phyloP scores from a whole-genome alignment of 2,329 filamentous ascomycete genomes.

The Akanthomyces uredinophilus region DNA sequence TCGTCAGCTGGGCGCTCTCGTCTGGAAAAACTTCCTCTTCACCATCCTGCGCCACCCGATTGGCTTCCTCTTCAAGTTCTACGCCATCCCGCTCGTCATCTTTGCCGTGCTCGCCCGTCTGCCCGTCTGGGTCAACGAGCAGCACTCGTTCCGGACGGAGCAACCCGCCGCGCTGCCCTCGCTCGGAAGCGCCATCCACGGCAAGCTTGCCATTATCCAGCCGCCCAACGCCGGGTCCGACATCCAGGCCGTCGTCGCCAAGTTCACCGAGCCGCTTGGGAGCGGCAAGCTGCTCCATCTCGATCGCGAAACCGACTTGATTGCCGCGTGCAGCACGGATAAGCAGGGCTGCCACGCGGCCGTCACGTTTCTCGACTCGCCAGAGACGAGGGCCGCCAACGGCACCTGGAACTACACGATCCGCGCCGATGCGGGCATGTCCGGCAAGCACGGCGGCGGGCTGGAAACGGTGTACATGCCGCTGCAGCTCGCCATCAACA shows the following conservation, averaged over 20 bases:
- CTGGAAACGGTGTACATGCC: constrained; percentile 28
- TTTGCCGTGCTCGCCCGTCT: constrained; percentile 26
- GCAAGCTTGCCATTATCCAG: constrained; percentile 24
- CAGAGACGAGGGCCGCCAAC: constrained; percentile 20
- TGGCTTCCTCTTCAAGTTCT: constrained; percentile 22
- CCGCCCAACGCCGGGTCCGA: constrained; percentile 21
- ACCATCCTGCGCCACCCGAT: constrained; percentile 21
- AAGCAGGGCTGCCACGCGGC: constrained; percentile 26
- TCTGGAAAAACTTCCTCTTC: constrained; percentile 23
- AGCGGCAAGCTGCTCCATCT: constrained; percentile 16
- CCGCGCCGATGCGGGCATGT: constrained; percentile 20
- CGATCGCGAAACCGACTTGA: constrained; percentile 19
- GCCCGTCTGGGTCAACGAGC: constrained; percentile 20
- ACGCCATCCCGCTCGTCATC: constrained; percentile 25
- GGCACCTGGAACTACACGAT: constrained; percentile 27
- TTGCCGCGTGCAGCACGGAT: constrained; percentile 21
- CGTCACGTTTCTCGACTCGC: constrained; percentile 27
- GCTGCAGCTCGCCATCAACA: constrained; percentile 30
- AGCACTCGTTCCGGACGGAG: constrained; percentile 18
- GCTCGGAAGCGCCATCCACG: constrained; percentile 19
- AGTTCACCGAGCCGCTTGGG: constrained; percentile 20
- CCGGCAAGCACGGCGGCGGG: constrained; percentile 44
- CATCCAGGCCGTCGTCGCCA: constrained; percentile 22
- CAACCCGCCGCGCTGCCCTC: constrained; percentile 19
- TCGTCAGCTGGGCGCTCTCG: constrained; percentile 19